These are phyloP conservation scores for Hirsutella rhossiliensis DNA, from an alignment of 2,329 filamentous ascomycete species.

Conservation along the genomic window DNA sequence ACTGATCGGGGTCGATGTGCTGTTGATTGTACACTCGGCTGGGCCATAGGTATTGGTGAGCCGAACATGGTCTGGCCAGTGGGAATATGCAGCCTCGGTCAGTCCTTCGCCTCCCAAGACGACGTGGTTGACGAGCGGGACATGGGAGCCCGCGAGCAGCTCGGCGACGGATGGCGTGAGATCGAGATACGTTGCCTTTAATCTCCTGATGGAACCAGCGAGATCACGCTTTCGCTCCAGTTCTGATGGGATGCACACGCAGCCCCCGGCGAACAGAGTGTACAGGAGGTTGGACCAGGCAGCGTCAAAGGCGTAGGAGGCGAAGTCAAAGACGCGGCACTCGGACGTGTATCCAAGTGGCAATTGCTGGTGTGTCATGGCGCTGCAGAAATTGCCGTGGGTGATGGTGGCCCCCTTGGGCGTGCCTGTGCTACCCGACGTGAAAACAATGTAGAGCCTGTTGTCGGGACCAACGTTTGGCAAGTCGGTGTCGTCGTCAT, in stretches of 20 bases:
- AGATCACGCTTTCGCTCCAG: conserved; percentile 4
- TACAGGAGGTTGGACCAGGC: conserved; percentile 9
- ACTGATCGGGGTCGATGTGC: not conserved
- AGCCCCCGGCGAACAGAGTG: conserved; percentile 8
- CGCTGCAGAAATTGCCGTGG: conserved; percentile 7
- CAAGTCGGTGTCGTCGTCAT: not conserved
- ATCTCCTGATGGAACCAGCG: conserved; percentile 3
- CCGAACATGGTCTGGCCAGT: conserved; percentile 2
- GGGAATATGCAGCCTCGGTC: not conserved
- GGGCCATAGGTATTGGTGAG: conserved; percentile 12
- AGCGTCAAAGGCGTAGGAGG: conserved; percentile 11
- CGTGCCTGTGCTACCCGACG: conserved; percentile 8
- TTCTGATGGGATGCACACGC: conserved; percentile 9
- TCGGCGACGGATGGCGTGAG: conserved; percentile 9
- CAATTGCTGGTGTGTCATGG: conserved; percentile 7
- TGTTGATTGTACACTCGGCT: conserved; percentile 7
- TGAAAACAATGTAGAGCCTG: conserved; percentile 10
- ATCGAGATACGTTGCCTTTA: conserved; percentile 3
- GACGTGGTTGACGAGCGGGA: conserved; percentile 5
- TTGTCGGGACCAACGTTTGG: not conserved
- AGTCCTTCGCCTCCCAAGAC: conserved; percentile 7
- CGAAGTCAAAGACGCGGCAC: conserved; percentile 11
- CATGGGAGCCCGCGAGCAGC: conserved; percentile 2
- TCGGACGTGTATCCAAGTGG: conserved; percentile 5
- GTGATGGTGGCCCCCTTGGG: conserved; percentile 12